A percentile compares a stretch with the other conserved stretches of the same genome.
phyloP scores from a whole-genome alignment of 495 filamentous ascomycete species.

The Penicillium parvum region DNA sequence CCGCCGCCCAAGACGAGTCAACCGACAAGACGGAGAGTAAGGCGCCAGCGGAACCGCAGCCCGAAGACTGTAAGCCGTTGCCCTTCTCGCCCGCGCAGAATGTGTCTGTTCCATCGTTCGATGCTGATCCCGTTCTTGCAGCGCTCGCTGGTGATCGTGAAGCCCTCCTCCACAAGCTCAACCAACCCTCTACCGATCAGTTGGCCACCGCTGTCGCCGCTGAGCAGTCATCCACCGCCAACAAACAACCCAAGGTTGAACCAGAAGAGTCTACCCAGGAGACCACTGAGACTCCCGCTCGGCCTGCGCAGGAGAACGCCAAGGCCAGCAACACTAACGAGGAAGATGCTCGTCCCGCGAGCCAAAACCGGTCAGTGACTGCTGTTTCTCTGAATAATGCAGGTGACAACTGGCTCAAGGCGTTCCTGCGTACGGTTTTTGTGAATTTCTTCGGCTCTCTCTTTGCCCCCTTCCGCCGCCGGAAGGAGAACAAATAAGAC shows the following conservation, averaged over 20 bases:
- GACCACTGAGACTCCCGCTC: constrained; percentile 8
- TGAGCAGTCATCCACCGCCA: constrained; percentile 10
- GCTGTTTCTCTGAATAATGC: constrained; percentile 42
- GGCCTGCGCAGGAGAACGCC: constrained; percentile 2
- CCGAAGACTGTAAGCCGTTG: constrained; percentile 28
- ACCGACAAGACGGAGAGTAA: constrained; percentile 17
- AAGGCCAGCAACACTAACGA: constrained; percentile 23
- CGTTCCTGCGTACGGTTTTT: constrained; percentile 42
- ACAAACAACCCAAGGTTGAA: constrained; percentile 13
- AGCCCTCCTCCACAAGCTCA: constrained; percentile 32
- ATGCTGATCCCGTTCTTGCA: constrained; percentile 38
- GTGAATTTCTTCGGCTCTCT: constrained; percentile 38
- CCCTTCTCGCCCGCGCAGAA: constrained; percentile 14
- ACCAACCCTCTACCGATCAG: constrained; percentile 32
- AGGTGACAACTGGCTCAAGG: constrained; percentile 43
- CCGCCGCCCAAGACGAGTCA: constrained; percentile 1
- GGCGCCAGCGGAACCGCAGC: constrained; percentile 12
- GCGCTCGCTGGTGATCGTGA: constrained; percentile 37
- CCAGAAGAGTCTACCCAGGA: constrained; percentile 15
- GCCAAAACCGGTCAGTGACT: constrained; percentile 44
- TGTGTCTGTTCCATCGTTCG: constrained; percentile 22
- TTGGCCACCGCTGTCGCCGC: constrained; percentile 12
- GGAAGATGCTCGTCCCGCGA: constrained; percentile 36
- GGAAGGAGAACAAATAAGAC: constrained; percentile 31
- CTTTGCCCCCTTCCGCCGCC: constrained; percentile 40